Conservation (phyloP, 2,329 filamentous ascomycete genomes). For the Lasiodiplodia hormozganensis region DNA sequence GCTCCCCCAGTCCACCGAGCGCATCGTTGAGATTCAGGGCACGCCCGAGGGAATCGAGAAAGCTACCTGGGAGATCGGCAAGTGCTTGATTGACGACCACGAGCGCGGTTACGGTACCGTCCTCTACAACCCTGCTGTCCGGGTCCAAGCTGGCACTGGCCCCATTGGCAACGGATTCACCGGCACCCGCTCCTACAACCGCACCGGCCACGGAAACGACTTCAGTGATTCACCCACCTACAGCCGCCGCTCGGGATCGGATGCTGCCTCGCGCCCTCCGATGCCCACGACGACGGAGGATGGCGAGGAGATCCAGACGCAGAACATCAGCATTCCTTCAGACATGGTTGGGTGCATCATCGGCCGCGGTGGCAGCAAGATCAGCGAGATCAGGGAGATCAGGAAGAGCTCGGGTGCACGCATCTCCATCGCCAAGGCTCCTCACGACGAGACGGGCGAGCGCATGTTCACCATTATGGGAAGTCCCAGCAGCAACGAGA, state of each 20-base stretch:
- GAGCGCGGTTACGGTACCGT: conserved; percentile 96
- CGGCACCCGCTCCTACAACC: conserved; percentile 74
- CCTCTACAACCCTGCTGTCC: conserved; percentile 94
- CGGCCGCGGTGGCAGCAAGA: conserved; percentile 92
- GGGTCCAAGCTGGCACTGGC: conserved; percentile 72
- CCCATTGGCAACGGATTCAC: conserved; percentile 58
- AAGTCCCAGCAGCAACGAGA: conserved; percentile 91
- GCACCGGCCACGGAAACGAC: conserved; percentile 95
- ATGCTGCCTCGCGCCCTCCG: conserved; percentile 77
- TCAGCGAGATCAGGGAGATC: conserved; percentile 98
- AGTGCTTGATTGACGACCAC: conserved; percentile 97
- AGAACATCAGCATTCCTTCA: conserved; percentile 98
- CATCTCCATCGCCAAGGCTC: conserved; percentile 96
- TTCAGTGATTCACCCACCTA: conserved; percentile 85
- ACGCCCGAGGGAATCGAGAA: conserved; percentile 94
- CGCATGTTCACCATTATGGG: conserved; percentile 99
- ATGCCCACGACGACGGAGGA: conserved; percentile 91
- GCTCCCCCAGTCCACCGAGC: conserved; percentile 97
- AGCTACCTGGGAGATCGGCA: conserved; percentile 98
- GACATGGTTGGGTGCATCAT: conserved; percentile 99
- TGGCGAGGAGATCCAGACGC: conserved; percentile 95
- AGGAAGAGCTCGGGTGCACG: conserved; percentile 94
- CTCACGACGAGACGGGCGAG: conserved; percentile 96
- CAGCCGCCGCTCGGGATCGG: conserved; percentile 82
- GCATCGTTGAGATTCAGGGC: conserved; percentile 95